Evolutionary conservation across 805 yeast species (phyloP), one percentile per base, ranked within the genome.

Genomic region (Saccharomycopsis oosterbeekiorum): DNA sequence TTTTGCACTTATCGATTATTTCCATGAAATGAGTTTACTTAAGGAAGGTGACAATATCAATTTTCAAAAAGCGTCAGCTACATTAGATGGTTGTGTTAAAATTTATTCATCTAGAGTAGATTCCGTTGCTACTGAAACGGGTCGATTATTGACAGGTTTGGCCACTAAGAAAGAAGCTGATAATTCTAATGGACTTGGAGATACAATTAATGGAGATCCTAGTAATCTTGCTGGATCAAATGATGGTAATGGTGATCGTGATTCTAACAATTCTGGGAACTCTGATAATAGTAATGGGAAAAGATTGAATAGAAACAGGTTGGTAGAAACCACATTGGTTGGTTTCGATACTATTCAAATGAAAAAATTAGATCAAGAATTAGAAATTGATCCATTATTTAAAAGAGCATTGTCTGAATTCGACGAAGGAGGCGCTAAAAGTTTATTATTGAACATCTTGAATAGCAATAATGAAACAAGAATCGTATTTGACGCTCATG

Each of bases 71-170:
- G 98, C 97, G 0, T 84, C 94, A 0, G 90, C 96, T 2, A 89
- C 97, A 0, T 75, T 93, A 24, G 97, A 92, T 68, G 97, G 97
- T 0, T 92, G 97, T 76, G 93, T 92, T 40, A 91, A 91, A 74
- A 89, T 93, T 59, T 93, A 93, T 70, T 83, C 92, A 12, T 88
- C 96, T 15, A 81, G 98, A 67, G 91, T 93, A 24, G 97, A 92
- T 68, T 87, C 96, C 0, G 96, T 90, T 0, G 96, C 92, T 4
- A 85, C 87, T 9, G 97, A 92, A 68, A 91, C 97, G 0, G 96
- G 96, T 1, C 84, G 84, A 67, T 76, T 93, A 60, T 73, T 91
- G 41, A 86, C 88, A 71, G 96, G 96, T 2, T 73, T 89, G 60
- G 84, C 91, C 1, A 75, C 78, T 6, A 74, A 77, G 55, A 73